phyloP scores from a whole-genome alignment of 78 protist species.

The Polysphondylium violaceum region DNA sequence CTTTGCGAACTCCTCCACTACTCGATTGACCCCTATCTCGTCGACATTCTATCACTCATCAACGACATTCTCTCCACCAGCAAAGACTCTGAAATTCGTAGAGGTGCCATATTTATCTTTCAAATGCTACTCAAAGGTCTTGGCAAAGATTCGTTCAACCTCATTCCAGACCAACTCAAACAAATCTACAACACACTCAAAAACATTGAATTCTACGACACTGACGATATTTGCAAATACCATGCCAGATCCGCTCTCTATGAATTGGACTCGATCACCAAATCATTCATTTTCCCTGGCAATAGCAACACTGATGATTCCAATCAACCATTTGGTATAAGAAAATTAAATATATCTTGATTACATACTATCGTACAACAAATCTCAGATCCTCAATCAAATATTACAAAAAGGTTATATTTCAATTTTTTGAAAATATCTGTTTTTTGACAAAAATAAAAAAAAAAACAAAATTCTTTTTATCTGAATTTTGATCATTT shows the following conservation, averaged over 20 bases:
- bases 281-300: conserved; percentile 60
- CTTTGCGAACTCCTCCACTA: conserved; percentile 38
- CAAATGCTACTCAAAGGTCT: conserved; percentile 54
- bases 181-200: conserved; percentile 34
- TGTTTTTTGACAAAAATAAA: no score
- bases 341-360: no score
- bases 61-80: conserved; percentile 5
- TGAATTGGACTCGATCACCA: conserved; percentile 53
- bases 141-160: conserved; percentile 44
- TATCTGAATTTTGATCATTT: no score
- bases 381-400: no score
- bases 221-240: conserved; percentile 55
- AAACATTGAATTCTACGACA: conserved; percentile 36
- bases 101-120: conserved; percentile 67
- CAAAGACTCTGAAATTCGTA: conserved; percentile 43
- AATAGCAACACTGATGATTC: background rate
- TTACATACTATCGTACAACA: no score
- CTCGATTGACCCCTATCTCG: conserved; percentile 56
- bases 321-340: no score
- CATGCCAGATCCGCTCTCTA: conserved; percentile 69
- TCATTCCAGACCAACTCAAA: conserved; percentile 36
- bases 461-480: no score
- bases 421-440: no score
- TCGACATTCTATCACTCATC: conserved; percentile 48
- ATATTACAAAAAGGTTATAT: no score